Base-by-base conservation (phyloP, 495 filamentous ascomycete species). In the Penicillium turbatum region DNA sequence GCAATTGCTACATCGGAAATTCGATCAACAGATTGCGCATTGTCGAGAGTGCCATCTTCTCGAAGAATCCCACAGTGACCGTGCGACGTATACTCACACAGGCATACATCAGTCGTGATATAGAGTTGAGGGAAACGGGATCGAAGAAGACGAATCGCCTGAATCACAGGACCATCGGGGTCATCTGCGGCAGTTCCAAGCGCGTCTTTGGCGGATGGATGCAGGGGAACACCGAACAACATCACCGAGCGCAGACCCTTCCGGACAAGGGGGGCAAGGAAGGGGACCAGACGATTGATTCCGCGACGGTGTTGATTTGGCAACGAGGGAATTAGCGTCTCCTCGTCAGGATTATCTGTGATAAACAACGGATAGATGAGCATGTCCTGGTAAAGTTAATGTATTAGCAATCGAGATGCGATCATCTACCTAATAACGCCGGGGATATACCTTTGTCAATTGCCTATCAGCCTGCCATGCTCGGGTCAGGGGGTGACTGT, bases 11-110 rank as follows among this genome's bases (percentile, higher is more conserved):
- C 92, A 69, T 96, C 89, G 13, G 87, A 89, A 60, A 98, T 92
- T 35, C 93, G 86, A 57, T 97, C 90, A 29, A 97, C 90, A 30
- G 89, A 95, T 42, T 92, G 80, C 26, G 82, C 79, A 67, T 98
- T 97, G 79, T 97, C 95, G 27, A 98, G 80, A 52, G 82, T 86
- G 36, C 89, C 91, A 67, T 98, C 93, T 58, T 96, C 89, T 38
- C 89, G 81, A 21, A 97, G 78, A 57, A 98, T 95, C 39, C 95
- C 93, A 67, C 93, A 98, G 73, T 98, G 93, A 39, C 93, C 93
- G 65, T 98, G 93, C n/a, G 88, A 92, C 6, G 93, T 97, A 72
- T 98, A 98, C 70, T 98, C 93, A 78, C 93, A 98, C 4, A 98
- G 85, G 67, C 93, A 97, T 42, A 98, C 93, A 71, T 98, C 93